Base-by-base conservation (phyloP, 2,329 filamentous ascomycete genomes). In the Talaromyces atroroseus region DNA sequence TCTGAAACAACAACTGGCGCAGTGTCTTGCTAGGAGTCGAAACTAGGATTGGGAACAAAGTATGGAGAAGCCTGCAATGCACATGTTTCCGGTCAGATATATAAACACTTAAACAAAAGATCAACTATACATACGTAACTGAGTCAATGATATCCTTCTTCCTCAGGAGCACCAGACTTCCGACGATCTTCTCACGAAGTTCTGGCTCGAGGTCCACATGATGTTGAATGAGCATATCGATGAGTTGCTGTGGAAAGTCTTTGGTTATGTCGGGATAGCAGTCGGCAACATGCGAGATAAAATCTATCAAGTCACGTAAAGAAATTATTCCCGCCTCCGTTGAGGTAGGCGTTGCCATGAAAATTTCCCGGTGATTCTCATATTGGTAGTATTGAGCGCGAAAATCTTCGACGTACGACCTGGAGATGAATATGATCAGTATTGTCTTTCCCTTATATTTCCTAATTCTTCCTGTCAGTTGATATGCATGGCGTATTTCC, bases 71-170 rank as follows among this genome's bases (percentile, higher is more conserved):
- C 10, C 78, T 73, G 55, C 16, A 50, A 36, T 12, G 18, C 20
- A 20, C 51, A 50, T n/a, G 52, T 59, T 11, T 29, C 26, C 5
- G 26, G 26, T 29, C 26, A 29, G 26, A 5, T 29, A 29, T 54
- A 18, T 42, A 12, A 24, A n/a, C 3, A 34, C 32, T 5, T 14
- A 50, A 18, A 21, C 46, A 21, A 48, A 21, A 52, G 20, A 47
- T 48, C 16, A 29, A 45, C 49, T 32, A 11, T 14, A 61, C 74
- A 59, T 73, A 80, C 70, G 81, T 85, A 46, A 85, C 81, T 23
- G 92, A 96, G 71, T 96, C 88, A 61, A 99, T 86, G 46, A 96
- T 82, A 4, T 96, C 91, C 74, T 99, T 99, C 70, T 92, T 90
- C 58, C 89, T 82, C 60, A 99, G 75, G 50, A 99, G 78, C 26